These are phyloP conservation scores for Avena eriantha DNA, from an alignment of 176 grass and related monocot genomes.

Conservation along the genomic window DNA sequence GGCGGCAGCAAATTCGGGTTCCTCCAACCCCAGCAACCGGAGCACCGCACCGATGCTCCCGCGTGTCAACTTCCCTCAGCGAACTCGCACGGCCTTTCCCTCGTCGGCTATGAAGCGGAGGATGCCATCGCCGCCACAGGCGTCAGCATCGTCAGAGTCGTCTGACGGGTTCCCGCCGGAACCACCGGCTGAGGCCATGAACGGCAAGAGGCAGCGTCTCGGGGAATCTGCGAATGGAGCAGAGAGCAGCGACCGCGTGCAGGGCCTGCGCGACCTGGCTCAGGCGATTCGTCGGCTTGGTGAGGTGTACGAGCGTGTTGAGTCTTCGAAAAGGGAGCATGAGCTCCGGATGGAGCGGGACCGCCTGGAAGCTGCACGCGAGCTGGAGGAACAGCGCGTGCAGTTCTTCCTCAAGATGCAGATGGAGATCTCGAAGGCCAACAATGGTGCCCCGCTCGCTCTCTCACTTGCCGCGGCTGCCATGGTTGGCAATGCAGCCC, in stretches of 20 bases:
- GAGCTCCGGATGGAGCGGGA: conserved; percentile 81
- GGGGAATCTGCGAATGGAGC: conserved; percentile 40
- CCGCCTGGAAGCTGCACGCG: conserved; percentile 58
- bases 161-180: conserved; percentile 94
- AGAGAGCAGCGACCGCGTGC: conserved; percentile 36
- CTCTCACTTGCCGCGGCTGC: not conserved
- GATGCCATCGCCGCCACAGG: conserved; percentile 50
- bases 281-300: conserved; percentile 68
- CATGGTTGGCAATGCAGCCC: not conserved
- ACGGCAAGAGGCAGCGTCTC: conserved; percentile 57
- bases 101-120: conserved; percentile 43
- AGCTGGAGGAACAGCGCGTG: conserved; percentile 78
- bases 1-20: conserved; percentile 1
- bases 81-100: conserved; percentile 53
- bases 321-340: conserved; percentile 74
- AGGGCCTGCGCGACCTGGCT: conserved; percentile 64
- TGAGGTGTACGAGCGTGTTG: conserved; percentile 81
- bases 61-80: conserved; percentile 72
- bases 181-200: conserved; percentile 35
- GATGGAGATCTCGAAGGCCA: conserved; percentile 75
- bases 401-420: conserved; percentile 96
- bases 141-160: conserved; percentile 62
- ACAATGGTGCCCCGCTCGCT: not conserved
- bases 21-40: conserved; percentile 36
- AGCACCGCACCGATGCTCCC: conserved; percentile 43